Evolutionary conservation across 2,329 filamentous ascomycete genomes (phyloP).

Genomic region (Xylaria sp.): DNA sequence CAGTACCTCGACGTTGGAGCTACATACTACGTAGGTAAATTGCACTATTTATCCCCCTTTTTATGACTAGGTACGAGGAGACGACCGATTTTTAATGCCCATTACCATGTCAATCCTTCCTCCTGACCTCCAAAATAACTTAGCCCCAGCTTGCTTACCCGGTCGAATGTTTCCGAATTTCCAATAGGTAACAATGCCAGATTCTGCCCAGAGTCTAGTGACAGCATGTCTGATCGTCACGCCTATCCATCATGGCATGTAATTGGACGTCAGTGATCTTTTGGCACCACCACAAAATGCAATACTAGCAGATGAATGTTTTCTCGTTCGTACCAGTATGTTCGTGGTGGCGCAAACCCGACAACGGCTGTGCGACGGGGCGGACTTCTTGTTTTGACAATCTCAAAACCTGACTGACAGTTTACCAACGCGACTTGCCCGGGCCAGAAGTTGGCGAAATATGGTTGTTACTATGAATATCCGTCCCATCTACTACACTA

Average conservation of each 20-base stretch:
- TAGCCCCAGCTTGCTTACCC: conserved; percentile 10
- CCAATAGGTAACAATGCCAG: neutral
- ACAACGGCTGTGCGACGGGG: conserved; percentile 12
- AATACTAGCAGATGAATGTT: neutral
- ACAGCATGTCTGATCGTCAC: neutral
- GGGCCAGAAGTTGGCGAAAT: neutral
- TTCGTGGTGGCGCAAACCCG: conserved; percentile 16
- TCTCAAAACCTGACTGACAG: conserved; percentile 2
- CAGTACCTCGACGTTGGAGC: no score
- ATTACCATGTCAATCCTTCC: conserved; percentile 3
- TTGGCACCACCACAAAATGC: neutral
- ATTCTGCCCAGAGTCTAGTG: neutral
- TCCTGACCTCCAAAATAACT: conserved; percentile 8
- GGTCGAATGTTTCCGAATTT: neutral
- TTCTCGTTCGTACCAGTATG: neutral
- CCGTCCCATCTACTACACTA: conserved; percentile 24
- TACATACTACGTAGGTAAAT: neutral
- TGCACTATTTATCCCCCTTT: conserved; percentile 2
- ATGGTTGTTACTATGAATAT: conserved; percentile 44
- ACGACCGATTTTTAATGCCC: neutral
- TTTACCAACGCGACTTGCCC: conserved; percentile 4
- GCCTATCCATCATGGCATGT: neutral
- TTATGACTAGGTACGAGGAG: neutral
- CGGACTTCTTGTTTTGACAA: conserved; percentile 7
- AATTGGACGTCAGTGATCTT: conserved; percentile 9